Conservation (phyloP, 305 asterid genomes). For the Solanum hybrid region DNA sequence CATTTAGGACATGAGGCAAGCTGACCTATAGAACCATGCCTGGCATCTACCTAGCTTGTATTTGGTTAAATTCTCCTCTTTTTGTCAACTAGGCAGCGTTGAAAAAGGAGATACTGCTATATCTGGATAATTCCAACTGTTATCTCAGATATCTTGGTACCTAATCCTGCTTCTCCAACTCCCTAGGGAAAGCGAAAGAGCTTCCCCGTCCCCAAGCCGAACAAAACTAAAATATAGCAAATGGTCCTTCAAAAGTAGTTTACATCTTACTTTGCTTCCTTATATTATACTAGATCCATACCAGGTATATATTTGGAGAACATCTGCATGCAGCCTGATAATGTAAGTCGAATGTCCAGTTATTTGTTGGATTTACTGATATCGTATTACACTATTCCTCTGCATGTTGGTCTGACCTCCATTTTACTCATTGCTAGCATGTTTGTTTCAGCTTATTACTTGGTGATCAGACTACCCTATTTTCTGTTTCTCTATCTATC, state of each 20-base stretch:
- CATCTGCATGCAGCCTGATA: conserved; percentile 13
- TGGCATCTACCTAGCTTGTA: background rate
- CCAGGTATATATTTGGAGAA: conserved; percentile 13
- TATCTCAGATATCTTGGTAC: background rate
- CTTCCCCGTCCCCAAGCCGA: background rate
- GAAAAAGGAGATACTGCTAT: background rate
- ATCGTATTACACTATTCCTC: background rate
- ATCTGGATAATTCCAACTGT: background rate
- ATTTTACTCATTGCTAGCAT: background rate
- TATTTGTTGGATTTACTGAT: background rate
- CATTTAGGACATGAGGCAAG: background rate
- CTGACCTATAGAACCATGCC: background rate
- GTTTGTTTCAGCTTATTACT: background rate
- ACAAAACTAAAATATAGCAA: background rate
- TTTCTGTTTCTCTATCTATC: background rate
- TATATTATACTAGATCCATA: background rate
- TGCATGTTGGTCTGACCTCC: background rate
- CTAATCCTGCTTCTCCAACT: background rate
- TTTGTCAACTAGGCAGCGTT: background rate
- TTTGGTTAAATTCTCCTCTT: background rate
- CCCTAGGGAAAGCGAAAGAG: background rate
- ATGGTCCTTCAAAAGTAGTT: background rate
- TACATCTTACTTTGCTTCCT: background rate
- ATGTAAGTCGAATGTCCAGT: background rate
- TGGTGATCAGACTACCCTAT: background rate